Percentiles rank a stretch among this genome's conserved stretches.
These are phyloP conservation scores for Metschnikowia similis DNA, from an alignment of 805 yeast genomes.

Conservation along the genomic window DNA sequence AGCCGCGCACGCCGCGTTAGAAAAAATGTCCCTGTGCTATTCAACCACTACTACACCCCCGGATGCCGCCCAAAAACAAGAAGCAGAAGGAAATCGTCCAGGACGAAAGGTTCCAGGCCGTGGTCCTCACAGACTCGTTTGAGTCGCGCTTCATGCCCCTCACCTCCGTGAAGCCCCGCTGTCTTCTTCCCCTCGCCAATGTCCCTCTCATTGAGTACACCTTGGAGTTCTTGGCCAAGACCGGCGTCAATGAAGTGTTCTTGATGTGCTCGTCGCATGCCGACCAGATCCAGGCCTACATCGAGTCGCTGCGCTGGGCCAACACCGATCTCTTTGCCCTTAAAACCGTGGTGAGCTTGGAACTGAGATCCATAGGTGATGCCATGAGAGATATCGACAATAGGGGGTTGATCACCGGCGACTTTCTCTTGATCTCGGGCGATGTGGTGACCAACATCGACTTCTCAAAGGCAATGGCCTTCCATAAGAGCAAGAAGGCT, in stretches of 20 bases:
- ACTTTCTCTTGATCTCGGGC: conserved; percentile 85
- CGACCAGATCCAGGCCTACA: conserved; percentile 78
- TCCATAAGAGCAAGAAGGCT: conserved; percentile 67
- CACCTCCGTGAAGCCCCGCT: conserved; percentile 80
- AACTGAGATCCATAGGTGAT: conserved; percentile 91
- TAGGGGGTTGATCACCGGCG: conserved; percentile 84
- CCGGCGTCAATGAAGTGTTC: conserved; percentile 86
- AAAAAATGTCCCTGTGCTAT: conserved; percentile 1
- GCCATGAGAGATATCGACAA: conserved; percentile 95
- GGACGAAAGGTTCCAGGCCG: conserved; percentile 83
- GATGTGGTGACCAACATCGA: conserved; percentile 94
- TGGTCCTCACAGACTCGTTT: conserved; percentile 90
- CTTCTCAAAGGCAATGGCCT: conserved; percentile 64
- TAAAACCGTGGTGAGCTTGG: conserved; percentile 75
- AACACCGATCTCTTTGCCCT: conserved; percentile 78
- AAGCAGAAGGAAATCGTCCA: conserved; percentile 56
- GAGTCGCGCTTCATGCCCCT: conserved; percentile 91
- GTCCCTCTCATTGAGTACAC: conserved; percentile 94
- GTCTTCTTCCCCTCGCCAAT: conserved; percentile 87
- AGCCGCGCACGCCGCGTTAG: conserved; percentile 3
- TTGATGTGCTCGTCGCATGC: conserved; percentile 90
- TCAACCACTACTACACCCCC: not conserved
- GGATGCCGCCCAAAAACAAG: conserved; percentile 46
- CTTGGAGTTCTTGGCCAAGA: conserved; percentile 85
- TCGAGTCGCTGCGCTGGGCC: conserved; percentile 69